A percentile compares a stretch with the other conserved stretches of the same genome.
Conservation (phyloP, 202 grass and related monocot species). For the Carex sylvatica region DNA sequence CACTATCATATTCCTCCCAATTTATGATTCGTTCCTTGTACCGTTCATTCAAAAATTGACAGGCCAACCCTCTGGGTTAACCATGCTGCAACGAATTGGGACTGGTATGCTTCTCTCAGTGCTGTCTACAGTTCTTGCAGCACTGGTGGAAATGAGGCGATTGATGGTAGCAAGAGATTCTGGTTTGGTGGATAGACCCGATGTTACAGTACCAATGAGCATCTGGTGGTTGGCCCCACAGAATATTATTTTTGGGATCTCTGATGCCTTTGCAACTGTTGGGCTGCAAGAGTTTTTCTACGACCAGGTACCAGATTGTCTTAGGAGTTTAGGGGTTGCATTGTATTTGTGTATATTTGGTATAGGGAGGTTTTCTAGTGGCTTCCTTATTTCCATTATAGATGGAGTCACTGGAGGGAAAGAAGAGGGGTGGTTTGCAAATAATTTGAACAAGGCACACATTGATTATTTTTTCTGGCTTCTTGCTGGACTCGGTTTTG, state of each 20-base stretch:
- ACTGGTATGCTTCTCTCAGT: slow-evolving; percentile 43
- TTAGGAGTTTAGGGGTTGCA: slow-evolving; percentile 68
- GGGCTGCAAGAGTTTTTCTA: slow-evolving; percentile 89
- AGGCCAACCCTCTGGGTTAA: slow-evolving; percentile 39
- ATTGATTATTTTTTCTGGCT: slow-evolving; percentile 76
- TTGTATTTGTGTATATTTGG: slow-evolving; percentile 65
- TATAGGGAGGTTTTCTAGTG: slow-evolving; percentile 62
- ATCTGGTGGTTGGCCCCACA: slow-evolving; percentile 74
- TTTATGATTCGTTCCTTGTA: slow-evolving; percentile 56
- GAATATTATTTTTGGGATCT: slow-evolving; percentile 49
- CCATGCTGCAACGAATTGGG: slow-evolving; percentile 71
- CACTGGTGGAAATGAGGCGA: slow-evolving; percentile 56
- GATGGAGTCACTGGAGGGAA: slow-evolving; percentile 37
- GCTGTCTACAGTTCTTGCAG: slow-evolving; percentile 27
- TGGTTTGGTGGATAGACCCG: slow-evolving; percentile 29
- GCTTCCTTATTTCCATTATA: slow-evolving; percentile 56
- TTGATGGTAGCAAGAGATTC: slow-evolving; percentile 36
- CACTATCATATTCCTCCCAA: slow-evolving; percentile 29
- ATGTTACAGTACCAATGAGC: slow-evolving; percentile 47
- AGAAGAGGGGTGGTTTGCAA: slow-evolving; percentile 50
- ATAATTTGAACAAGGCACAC: slow-evolving; percentile 57
- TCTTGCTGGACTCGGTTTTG: slow-evolving; percentile 43
- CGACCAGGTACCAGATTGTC: slow-evolving; percentile 49
- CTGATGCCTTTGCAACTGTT: slow-evolving; percentile 52
- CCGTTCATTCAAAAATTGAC: slow-evolving; percentile 32